Percentiles rank a stretch among this genome's conserved stretches.
These are phyloP conservation scores for Pseudopyricularia cyperi DNA, from an alignment of 2,329 filamentous ascomycete genomes.

Conservation along the genomic window DNA sequence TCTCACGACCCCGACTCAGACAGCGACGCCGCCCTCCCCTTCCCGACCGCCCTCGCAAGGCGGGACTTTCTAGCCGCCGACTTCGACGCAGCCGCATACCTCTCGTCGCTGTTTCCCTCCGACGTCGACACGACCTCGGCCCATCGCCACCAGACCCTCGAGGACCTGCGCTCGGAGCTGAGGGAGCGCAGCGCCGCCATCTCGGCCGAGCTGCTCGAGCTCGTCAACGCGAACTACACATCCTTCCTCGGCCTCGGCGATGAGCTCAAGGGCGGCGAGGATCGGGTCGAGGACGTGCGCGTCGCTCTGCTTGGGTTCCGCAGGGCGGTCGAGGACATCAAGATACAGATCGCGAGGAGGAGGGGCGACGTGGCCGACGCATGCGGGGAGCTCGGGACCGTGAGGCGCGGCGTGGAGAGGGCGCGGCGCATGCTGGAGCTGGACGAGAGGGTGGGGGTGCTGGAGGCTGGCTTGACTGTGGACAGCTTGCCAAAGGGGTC, in stretches of 20 bases:
- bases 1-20: conserved; percentile 10
- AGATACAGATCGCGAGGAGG: conserved; percentile 48
- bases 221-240: conserved; percentile 92
- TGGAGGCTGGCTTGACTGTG: conserved; percentile 53
- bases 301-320: conserved; percentile 79
- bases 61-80: conserved; percentile 64
- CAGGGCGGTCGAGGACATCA: conserved; percentile 66
- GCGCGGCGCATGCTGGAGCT: conserved; percentile 54
- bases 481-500: conserved; percentile 16
- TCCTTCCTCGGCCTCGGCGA: conserved; percentile 76
- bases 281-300: conserved; percentile 79
- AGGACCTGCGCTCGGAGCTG: conserved; percentile 79
- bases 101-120: conserved; percentile 33
- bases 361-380: conserved; percentile 49
- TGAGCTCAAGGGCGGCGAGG: conserved; percentile 75
- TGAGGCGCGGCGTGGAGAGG: conserved; percentile 48
- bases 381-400: conserved; percentile 51
- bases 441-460: conserved; percentile 44
- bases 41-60: conserved; percentile 73
- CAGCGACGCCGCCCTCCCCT: conserved; percentile 66
- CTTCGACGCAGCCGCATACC: conserved; percentile 72
- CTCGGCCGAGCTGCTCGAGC: conserved; percentile 75
- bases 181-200: conserved; percentile 69
- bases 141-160: conserved; percentile 87
- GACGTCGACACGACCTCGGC: conserved; percentile 31